Percentiles rank a stretch among this genome's conserved stretches.
Conservation (phyloP, 148 eudicot genomes). For the Suaeda aralocaspica region DNA sequence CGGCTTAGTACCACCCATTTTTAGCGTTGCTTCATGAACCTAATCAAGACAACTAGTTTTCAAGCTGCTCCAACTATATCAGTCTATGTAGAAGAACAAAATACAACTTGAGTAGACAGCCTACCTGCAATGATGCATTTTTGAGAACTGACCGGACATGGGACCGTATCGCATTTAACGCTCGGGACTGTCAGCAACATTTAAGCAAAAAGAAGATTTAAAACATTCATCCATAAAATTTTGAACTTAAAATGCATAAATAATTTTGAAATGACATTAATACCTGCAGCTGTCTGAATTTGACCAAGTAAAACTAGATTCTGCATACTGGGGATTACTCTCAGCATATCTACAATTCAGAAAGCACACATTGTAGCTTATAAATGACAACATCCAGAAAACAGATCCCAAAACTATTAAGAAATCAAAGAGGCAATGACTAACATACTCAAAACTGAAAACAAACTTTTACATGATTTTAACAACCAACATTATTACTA, state of each 20-base stretch:
- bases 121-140: conserved; percentile 87
- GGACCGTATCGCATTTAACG: conserved; percentile 83
- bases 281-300: conserved; percentile 98
- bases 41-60: conserved; percentile 24
- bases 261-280: conserved; percentile 2
- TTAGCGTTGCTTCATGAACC: conserved; percentile 74
- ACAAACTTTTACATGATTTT: too few species aligned
- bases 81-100: conserved; percentile 5
- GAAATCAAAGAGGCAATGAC: too few species aligned
- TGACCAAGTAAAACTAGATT: conserved; percentile 94
- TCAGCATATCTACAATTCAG: conserved; percentile 68
- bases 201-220: background rate
- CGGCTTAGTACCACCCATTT: conserved; percentile 55
- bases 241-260: background rate
- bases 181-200: conserved; percentile 96
- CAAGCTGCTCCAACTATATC: background rate
- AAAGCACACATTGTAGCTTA: background rate
- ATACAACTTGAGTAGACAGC: conserved; percentile 6
- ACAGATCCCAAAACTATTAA: too few species aligned
- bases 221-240: background rate
- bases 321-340: conserved; percentile 97
- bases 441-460: too few species aligned
- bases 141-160: conserved; percentile 81
- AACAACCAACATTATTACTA: too few species aligned
- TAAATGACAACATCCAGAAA: too few species aligned